Base-by-base conservation (phyloP, 371 early-diverging fungal genomes). In the Mucor sp. region DNA sequence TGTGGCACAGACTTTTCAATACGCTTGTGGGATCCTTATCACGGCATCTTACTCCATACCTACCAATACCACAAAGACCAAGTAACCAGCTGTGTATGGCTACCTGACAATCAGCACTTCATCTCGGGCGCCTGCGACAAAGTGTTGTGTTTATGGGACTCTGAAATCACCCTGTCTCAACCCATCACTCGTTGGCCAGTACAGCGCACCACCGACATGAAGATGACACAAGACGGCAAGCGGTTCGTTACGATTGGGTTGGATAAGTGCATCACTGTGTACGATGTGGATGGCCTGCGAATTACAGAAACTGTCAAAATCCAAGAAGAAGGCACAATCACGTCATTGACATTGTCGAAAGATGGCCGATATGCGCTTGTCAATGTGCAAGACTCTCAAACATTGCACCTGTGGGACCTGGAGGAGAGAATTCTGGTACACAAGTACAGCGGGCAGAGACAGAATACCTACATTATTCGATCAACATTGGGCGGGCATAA, bases 371-470 rank as follows among this genome's bases (percentile, higher is more conserved):
- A 85, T 75, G 89, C 89, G 14, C 78, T 97, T 41, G 90, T 93
- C 32, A 96, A 93, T 73, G 81, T 91, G 6, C 77, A 74, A 23
- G 70, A 71, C 9, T 25, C 67, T 14, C 76, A 77, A 71, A 92
- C 91, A 58, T 81, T 97, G 23, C 95, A 97, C 75, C 74, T 98
- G 63, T 98, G 97, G 97, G 91, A 95, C 70, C 67, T 98, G 28
- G 82, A 86, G 27, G 80, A 89, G 53, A 82, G 79, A 32, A 70
- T 80, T 23, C 75, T 95, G 11, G 85, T 92, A 5, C 87, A 87
- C 23, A 89, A 85, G 60, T 97, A 92, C 72, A 67, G 76, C 37
- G 98, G 99, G 0, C 93, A 96, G 30, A 89, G 89, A 63, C 97
- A 97, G 69, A 92, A 89, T 0, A 76, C 82, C 6, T 97, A 89